Percentiles rank a stretch among this genome's conserved stretches.
Conservation (phyloP, 352 stramenopile genomes). For the Phytophthora pluvialis region DNA sequence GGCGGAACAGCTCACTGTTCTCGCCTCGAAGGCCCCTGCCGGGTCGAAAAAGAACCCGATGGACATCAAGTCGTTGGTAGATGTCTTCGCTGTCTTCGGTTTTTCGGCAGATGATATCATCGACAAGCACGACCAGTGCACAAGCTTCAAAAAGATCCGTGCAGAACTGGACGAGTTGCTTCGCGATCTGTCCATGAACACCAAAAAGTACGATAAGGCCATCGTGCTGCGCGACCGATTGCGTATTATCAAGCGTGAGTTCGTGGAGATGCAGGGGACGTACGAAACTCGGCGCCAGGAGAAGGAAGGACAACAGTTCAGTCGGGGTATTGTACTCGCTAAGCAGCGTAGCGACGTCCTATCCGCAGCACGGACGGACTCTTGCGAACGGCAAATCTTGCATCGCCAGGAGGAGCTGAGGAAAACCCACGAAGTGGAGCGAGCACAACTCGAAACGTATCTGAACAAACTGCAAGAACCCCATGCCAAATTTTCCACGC, state of each 20-base stretch:
- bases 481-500: slow-evolving; percentile 72
- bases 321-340: slow-evolving; percentile 47
- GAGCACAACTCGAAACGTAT: slow-evolving; percentile 67
- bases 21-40: slow-evolving; percentile 48
- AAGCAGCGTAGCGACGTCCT: slow-evolving; percentile 44
- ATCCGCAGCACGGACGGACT: slow-evolving; percentile 35
- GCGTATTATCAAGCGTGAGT: slow-evolving; percentile 66
- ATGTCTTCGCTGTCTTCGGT: slow-evolving; percentile 77
- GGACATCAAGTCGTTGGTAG: slow-evolving; percentile 68
- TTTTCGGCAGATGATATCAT: slow-evolving; percentile 68
- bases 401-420: slow-evolving; percentile 57
- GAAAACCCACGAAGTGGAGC: slow-evolving; percentile 68
- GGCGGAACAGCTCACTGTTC: slow-evolving; percentile 51
- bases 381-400: slow-evolving; percentile 51
- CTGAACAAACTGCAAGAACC: slow-evolving; percentile 61
- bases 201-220: slow-evolving; percentile 78
- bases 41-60: slow-evolving; percentile 56
- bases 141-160: slow-evolving; percentile 70
- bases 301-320: slow-evolving; percentile 56
- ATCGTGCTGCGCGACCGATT: slow-evolving; percentile 71
- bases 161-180: slow-evolving; percentile 66
- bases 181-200: slow-evolving; percentile 53
- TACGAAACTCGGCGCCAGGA: slow-evolving; percentile 66
- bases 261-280: slow-evolving; percentile 66
- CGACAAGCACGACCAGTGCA: slow-evolving; percentile 75